Evolutionary conservation across 768 basidiomycete species (phyloP), one percentile per base, ranked within the genome.

Genomic region (Boletus huronensis): DNA sequence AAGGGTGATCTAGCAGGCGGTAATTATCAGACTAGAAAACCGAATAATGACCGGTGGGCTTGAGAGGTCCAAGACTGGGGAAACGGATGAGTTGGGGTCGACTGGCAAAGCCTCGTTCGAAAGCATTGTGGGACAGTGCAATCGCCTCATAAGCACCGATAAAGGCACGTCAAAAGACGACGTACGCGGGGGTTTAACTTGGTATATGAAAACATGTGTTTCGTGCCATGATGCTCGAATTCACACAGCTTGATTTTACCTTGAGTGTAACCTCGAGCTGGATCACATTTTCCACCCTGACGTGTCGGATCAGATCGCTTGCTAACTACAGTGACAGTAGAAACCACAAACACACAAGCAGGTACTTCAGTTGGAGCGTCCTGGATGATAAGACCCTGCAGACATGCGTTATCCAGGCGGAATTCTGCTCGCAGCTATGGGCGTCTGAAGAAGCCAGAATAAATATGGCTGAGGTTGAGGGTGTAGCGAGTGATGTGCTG

Each of bases 191-290:
- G 56, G 41, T 45, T 51, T 28, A 23, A 28, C 25, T 57, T 9
- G 31, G 9, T 13, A 17, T 35, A 49, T 40, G 46, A 41, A 52
- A 52, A 60, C 61, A 54, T 21, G 62, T 46, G 58, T 39, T 57
- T 4, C 19, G 28, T 58, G 46, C 17, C 39, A 48, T 16, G 17
- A 25, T 46, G 47, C 36, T 40, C n/a, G 31, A 40, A 28, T 42
- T 35, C 25, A 35, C 50, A 54, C 41, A 35, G 21, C 39, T 32
- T 32, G 11, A 39, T 14, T 32, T 23, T 19, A 2, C 6, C 21
- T 2, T 46, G 23, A 41, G 23, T n/a, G 43, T 29, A 35, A 21
- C 29, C 16, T 34, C 47, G 3, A 9, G 17, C 17, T 14, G 44
- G 42, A 51, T 7, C 35, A 47, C 11, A 36, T 17, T 42, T 40